A percentile compares a stretch with the other conserved stretches of the same genome.
These are phyloP conservation scores for Steccherinum ochraceum DNA, from an alignment of 768 basidiomycete species.

Conservation along the genomic window DNA sequence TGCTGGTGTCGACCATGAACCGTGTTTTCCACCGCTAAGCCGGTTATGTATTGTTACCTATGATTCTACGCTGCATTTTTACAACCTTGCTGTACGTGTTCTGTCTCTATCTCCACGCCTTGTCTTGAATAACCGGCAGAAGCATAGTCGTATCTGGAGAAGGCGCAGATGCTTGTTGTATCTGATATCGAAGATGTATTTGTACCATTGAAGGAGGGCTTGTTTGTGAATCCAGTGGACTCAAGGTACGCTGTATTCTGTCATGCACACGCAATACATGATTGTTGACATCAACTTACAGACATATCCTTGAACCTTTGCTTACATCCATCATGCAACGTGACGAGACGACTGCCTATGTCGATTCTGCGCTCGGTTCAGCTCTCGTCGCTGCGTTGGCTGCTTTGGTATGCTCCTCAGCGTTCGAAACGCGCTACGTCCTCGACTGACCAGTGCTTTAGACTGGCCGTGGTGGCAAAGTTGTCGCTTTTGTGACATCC, in stretches of 20 bases:
- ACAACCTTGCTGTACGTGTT: constrained; percentile 72
- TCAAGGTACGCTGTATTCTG: constrained; percentile 46
- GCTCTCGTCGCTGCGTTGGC: constrained; percentile 67
- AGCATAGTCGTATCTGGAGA: constrained; percentile 35
- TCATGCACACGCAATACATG: background rate
- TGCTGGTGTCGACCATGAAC: constrained; percentile 32
- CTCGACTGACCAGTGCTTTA: constrained; percentile 14
- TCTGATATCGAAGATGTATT: constrained; percentile 93
- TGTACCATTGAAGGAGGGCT: constrained; percentile 60
- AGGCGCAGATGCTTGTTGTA: constrained; percentile 70
- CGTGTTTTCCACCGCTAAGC: constrained; percentile 48
- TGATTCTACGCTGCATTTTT: constrained; percentile 78
- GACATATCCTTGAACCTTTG: constrained; percentile 58
- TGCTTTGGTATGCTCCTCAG: constrained; percentile 28
- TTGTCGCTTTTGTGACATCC: constrained; percentile 63
- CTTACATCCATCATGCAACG: constrained; percentile 60
- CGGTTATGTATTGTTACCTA: constrained; percentile 79
- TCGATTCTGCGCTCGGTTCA: constrained; percentile 71
- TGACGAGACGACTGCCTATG: constrained; percentile 40
- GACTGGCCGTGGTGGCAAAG: constrained; percentile 73
- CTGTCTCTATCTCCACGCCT: constrained; percentile 2
- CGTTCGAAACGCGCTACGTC: background rate
- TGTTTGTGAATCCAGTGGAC: constrained; percentile 72
- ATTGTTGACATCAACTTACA: constrained; percentile 27
- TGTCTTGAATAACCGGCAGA: background rate